Percentiles rank a stretch among this genome's conserved stretches.
Evolutionary conservation across 2,329 filamentous ascomycete genomes (phyloP).

Genomic region (Hirsutella rhossiliensis): DNA sequence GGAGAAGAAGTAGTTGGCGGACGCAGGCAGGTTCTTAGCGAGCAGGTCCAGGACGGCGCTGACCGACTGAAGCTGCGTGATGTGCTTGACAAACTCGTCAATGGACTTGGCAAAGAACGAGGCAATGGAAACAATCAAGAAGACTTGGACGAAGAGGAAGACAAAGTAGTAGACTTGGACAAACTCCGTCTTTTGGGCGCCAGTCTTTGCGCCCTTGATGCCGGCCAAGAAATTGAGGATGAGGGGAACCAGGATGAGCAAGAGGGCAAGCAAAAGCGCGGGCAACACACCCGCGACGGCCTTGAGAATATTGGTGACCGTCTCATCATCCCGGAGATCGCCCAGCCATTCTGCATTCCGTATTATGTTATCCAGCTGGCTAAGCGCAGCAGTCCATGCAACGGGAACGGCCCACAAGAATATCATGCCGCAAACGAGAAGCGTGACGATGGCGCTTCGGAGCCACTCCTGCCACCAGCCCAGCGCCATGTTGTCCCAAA

Average conservation of each 20-base stretch:
- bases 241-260: constrained; percentile 72
- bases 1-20: constrained; percentile 95
- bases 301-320: constrained; percentile 48
- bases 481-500: constrained; percentile 96
- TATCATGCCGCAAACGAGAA: constrained; percentile 60
- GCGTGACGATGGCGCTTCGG: constrained; percentile 53
- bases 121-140: constrained; percentile 82
- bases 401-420: constrained; percentile 87
- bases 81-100: constrained; percentile 44
- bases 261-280: constrained; percentile 59
- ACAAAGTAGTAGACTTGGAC: constrained; percentile 89
- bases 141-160: constrained; percentile 90
- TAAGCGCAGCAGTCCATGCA: constrained; percentile 72
- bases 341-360: constrained; percentile 52
- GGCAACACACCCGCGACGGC: constrained; percentile 78
- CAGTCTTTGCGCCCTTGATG: constrained; percentile 72
- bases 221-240: constrained; percentile 62
- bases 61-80: constrained; percentile 38
- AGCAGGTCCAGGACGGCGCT: constrained; percentile 57
- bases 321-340: constrained; percentile 51
- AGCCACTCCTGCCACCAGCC: constrained; percentile 87
- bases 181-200: constrained; percentile 64
- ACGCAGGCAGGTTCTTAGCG: constrained; percentile 68
- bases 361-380: constrained; percentile 63
- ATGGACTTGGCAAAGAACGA: constrained; percentile 57